Base-by-base conservation (phyloP, 2,329 filamentous ascomycete species). In the Fusarium sp. region DNA sequence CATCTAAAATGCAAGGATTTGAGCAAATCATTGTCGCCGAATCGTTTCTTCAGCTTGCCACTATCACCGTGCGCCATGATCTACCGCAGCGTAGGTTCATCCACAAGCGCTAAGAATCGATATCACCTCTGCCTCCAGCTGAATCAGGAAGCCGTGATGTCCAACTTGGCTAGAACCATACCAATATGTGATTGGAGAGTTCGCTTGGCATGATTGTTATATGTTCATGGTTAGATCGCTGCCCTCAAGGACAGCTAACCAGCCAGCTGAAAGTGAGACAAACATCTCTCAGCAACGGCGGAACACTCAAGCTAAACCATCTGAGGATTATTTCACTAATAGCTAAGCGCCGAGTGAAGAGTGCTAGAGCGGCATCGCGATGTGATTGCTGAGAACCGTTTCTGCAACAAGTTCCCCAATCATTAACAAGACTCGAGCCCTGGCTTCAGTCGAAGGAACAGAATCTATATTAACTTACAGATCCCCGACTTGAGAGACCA, bases 221-320 rank as follows among this genome's bases (percentile, higher is more conserved):
- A 5, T 21, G 11, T 18, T 35, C 6, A 28, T 10, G 28, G 46
- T 28, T 41, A 52, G 47, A 18, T 16, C 8, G 7, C n/a, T 24
- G 6, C 2, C 1, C 8, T 33, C 8, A 3, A 5, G 9, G 10
- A 10, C 12, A 10, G 13, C 1, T 12, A 6, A 26, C 12, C 4
- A 2, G 21, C n/a, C 15, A 23, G 55, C 55, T 57, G 23, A 42
- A 54, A 57, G 28, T 42, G 29, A 57, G 55, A 57, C 47, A 20
- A 10, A 12, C 11, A 26, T 33, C 16, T 16, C 50, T 50, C 35
- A 57, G 53, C 53, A 18, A 16, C 12, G 8, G 13, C 5, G 3
- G 15, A 23, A 5, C 20, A 7, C 10, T 18, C 4, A 3, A 23
- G n/a, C 26, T 38, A 41, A 28, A 9, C 54, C 21, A 12, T 35